Evolutionary conservation across 106 monocot species (phyloP).

Genomic region (Acorus calamus): DNA sequence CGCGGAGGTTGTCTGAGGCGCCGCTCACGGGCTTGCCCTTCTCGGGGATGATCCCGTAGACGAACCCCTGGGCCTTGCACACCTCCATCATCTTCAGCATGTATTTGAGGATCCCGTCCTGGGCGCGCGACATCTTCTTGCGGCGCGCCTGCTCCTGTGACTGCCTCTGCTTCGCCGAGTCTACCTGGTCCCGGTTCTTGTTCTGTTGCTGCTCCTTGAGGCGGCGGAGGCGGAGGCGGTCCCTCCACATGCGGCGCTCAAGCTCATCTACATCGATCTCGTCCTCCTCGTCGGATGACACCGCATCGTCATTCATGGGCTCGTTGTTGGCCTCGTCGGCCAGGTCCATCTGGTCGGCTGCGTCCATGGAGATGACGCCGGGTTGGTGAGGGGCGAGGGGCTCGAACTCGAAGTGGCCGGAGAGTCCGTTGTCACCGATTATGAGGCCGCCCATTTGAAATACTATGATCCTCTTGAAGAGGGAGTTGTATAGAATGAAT

Average conservation of each 20-base stretch:
- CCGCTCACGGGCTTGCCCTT: constrained; percentile 18
- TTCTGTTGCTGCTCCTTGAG: constrained; percentile 8
- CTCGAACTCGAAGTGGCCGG: too few relatives aligned
- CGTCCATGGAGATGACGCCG: too few relatives aligned
- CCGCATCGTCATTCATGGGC: constrained; percentile 1
- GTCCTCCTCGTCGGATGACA: constrained; percentile 8
- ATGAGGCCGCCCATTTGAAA: too few relatives aligned
- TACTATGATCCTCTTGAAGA: too few relatives aligned
- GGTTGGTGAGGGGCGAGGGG: too few relatives aligned
- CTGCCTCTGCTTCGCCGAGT: constrained; percentile 2
- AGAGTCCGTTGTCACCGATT: too few relatives aligned
- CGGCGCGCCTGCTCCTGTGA: constrained; percentile 11
- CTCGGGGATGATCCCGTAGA: constrained; percentile 18
- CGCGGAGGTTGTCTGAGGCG: constrained; percentile 12
- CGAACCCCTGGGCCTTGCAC: constrained; percentile 13
- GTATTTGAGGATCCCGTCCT: constrained; percentile 14
- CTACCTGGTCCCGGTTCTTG: neutral
- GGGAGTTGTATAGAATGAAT: too few relatives aligned
- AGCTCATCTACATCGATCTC: constrained; percentile 20
- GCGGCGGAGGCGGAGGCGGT: constrained; percentile 14
- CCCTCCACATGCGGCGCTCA: constrained; percentile 19
- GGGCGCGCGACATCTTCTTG: constrained; percentile 18
- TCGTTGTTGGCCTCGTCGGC: too few relatives aligned
- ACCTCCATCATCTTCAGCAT: constrained; percentile 21
- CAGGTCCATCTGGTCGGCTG: too few relatives aligned